Evolutionary conservation across 768 basidiomycete genomes (phyloP), one percentile per base, ranked within the genome.

Genomic region (Lentinula lateritia): DNA sequence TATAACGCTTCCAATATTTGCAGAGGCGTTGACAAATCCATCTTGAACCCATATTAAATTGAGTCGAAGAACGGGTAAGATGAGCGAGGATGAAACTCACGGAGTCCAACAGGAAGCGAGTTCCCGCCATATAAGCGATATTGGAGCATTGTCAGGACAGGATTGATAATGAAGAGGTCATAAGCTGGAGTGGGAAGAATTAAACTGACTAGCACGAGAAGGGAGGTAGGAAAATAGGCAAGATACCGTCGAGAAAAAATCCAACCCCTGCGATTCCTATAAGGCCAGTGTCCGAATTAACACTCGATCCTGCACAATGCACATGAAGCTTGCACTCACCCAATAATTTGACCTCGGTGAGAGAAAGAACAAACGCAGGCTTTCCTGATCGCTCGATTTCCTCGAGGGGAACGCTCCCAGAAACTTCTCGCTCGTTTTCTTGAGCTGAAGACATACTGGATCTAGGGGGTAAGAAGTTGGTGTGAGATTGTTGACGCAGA

Each of bases 1-100:
- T 57, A 89, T 82, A 64, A 90, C 87, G 63, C 83, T 84, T 1
- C 87, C 88, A 48, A 90, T 89, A 71, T 89, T 89, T 2, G 88
- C 87, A 3, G 78, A 73, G 3, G 88, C 87, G 66, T 89, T 78
- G 67, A 90, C 63, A 58, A 88, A 77, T 18, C 87, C 88, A 68
- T 87, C 46, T 48, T 18, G 46, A 48, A 16, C 9, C 10, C 46
- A 20, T 74, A 7, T 54, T 1, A 6, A 9, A 34, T 5, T 35
- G 9, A 23, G 15, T 35, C 15, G 5, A 35, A 6, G 23, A 3
- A 35, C 35, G n/a, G 4, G 15, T 6, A 8, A 38, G 23, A 46
- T 78, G 67, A 89, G 8, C 8, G 23, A 20, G 9, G 46, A 48
- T 23, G 69, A 86, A 18, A 48, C 46, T 20, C n/a, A 48, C 46